phyloP scores from a whole-genome alignment of 371 early-diverging fungal species.

The Mortierella sp. region DNA sequence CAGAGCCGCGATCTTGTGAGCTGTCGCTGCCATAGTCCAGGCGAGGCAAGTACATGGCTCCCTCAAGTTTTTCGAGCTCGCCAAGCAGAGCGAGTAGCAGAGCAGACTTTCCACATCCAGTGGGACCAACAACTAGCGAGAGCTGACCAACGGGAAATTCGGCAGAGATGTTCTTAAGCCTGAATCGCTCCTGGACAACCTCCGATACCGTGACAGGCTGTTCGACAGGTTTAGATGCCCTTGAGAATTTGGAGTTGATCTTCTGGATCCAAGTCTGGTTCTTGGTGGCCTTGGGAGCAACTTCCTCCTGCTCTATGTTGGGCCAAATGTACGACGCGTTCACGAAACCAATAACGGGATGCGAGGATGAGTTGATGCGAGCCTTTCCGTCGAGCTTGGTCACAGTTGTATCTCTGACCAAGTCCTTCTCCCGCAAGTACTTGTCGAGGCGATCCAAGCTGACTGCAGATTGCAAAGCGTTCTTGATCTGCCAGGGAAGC shows the following conservation, averaged over 20 bases:
- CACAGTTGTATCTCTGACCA: slow-evolving; percentile 50
- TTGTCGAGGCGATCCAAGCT: slow-evolving; percentile 74
- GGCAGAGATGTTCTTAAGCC: slow-evolving; percentile 66
- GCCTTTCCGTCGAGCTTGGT: slow-evolving; percentile 47
- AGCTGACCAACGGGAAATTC: slow-evolving; percentile 72
- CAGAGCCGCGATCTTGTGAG: slow-evolving; percentile 41
- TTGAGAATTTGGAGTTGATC: slow-evolving; percentile 34
- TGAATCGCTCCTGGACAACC: slow-evolving; percentile 41
- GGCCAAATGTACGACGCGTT: slow-evolving; percentile 67
- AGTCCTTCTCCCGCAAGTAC: slow-evolving; percentile 76
- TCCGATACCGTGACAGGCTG: slow-evolving; percentile 20
- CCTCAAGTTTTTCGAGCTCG: slow-evolving; percentile 60
- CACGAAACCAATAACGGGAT: slow-evolving; percentile 60
- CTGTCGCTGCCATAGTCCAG: slow-evolving; percentile 31
- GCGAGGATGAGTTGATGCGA: not conserved
- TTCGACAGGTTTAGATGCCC: slow-evolving; percentile 10
- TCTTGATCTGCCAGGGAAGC: slow-evolving; percentile 74
- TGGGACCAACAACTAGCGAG: slow-evolving; percentile 81
- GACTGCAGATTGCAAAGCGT: slow-evolving; percentile 74
- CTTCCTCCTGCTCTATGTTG: slow-evolving; percentile 48
- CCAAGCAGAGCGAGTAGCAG: slow-evolving; percentile 74
- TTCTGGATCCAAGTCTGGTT: slow-evolving; percentile 30
- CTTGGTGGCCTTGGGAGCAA: slow-evolving; percentile 13
- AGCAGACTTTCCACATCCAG: slow-evolving; percentile 85
- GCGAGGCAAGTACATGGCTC: slow-evolving; percentile 62